Evolutionary conservation across 1,139 yeast genomes (phyloP).

Genomic region (Hyphopichia burtonii): DNA sequence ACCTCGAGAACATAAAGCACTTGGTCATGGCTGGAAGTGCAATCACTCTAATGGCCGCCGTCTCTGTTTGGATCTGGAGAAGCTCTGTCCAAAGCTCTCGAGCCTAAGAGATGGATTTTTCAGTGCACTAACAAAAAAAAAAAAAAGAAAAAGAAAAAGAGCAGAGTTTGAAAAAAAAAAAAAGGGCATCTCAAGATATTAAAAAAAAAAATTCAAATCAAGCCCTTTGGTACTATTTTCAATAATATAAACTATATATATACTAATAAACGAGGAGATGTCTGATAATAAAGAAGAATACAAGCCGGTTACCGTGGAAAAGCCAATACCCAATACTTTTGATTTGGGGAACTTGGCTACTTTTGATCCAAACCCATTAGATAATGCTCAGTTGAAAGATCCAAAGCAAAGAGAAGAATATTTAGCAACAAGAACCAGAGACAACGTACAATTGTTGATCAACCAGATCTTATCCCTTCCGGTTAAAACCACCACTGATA

Average conservation of each 20-base stretch:
- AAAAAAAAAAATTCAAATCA: neutral
- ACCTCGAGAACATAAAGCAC: constrained; percentile 47
- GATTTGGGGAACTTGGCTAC: constrained; percentile 88
- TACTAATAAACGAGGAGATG: constrained; percentile 1
- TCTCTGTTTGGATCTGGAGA: constrained; percentile 61
- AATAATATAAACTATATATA: neutral
- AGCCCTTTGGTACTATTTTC: too few species aligned
- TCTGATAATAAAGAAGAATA: constrained; percentile 19
- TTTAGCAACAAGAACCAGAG: constrained; percentile 74
- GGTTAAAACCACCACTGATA: constrained; percentile 77
- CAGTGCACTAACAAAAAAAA: constrained; percentile 4
- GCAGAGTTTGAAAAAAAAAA: neutral
- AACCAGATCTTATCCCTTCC: constrained; percentile 91
- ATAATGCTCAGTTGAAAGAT: constrained; percentile 51
- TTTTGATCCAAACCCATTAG: constrained; percentile 83
- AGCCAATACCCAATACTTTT: constrained; percentile 79
- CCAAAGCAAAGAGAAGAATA: constrained; percentile 60
- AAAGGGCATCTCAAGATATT: neutral
- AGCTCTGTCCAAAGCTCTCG: constrained; percentile 35
- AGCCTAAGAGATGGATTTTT: neutral
- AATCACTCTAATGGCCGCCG: constrained; percentile 58
- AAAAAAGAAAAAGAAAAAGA: neutral
- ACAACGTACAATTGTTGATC: constrained; percentile 84
- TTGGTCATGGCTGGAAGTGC: constrained; percentile 65
- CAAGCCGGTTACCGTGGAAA: constrained; percentile 82